These are phyloP conservation scores for Neopestalotiopsis rosae DNA, from an alignment of 2,329 filamentous ascomycete species.

Conservation along the genomic window DNA sequence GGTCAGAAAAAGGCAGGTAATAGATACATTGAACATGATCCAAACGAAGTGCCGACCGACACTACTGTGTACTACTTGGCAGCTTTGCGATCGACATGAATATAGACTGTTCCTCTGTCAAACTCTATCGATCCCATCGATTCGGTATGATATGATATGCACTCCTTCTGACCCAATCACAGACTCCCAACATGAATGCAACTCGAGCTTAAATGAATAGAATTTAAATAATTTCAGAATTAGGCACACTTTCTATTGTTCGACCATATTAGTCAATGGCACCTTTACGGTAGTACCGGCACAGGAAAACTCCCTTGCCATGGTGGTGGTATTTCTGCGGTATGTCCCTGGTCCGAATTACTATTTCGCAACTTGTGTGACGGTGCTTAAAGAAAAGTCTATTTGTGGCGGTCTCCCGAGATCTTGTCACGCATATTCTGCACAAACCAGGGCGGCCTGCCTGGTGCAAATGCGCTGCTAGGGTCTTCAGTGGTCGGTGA, in stretches of 20 bases:
- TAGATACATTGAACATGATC: no score
- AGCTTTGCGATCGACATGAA: background rate
- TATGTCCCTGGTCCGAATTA: background rate
- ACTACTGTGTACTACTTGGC: background rate
- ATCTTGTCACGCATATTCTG: background rate
- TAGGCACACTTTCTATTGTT: background rate
- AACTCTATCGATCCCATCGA: background rate
- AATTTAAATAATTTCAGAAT: no score
- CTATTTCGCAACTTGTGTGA: background rate
- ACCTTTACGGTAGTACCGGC: background rate
- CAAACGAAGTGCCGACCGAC: no score
- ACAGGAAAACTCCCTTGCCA: background rate
- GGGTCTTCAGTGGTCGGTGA: background rate
- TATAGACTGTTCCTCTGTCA: background rate
- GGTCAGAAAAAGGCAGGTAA: no score
- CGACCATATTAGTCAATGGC: background rate
- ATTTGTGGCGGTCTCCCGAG: background rate
- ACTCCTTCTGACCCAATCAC: background rate
- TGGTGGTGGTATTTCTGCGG: background rate
- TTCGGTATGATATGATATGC: background rate
- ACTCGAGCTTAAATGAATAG: no score
- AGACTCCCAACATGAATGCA: no score
- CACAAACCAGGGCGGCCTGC: background rate
- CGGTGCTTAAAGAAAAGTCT: background rate
- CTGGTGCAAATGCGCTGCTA: background rate